Evolutionary conservation across 164 flowering plant genomes (phyloP), one percentile per base, ranked within the genome.

Genomic region (Sedum album): DNA sequence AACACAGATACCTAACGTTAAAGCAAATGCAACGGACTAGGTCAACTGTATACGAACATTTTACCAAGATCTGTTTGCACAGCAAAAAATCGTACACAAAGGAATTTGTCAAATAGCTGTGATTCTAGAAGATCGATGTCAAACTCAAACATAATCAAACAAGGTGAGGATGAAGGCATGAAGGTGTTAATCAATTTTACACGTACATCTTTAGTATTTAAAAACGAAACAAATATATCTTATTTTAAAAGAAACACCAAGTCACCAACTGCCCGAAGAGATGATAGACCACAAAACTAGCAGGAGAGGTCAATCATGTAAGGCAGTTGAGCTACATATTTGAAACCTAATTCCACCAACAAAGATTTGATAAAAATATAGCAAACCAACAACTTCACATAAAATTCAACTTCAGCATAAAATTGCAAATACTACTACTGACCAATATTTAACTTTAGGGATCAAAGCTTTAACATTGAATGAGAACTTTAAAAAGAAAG

Each of bases 31-130:
- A 57, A 26, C 28, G 62, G 31, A 57, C 62, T 20, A 28, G 33
- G 62, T 57, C 62, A 57, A 57, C 26, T 20, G 14, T 57, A 14
- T 10, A 57, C 33, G 20, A 57, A 28, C 33, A 14, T 15, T 28
- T 57, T 57, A 28, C 62, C 62, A 57, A 57, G 33, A 57, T 5
- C 62, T 57, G 6, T 13, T 57, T 57, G 62, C 62, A 26, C 31
- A 23, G 62, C 20, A n/a, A n/a, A n/a, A 21, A 49, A 49, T 49
- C 0, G 14, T 53, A 53, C 60, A 5, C 25, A 26, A 51, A 53
- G 28, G 23, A 23, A 53, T 1, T 53, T 13, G 6, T 53, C 2
- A 23, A 53, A 53, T 21, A 53, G 60, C 6, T 53, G 60, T 53
- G 28, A 21, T 57, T 57, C 62, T 57, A 57, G 62, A 57, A 57